Base-by-base conservation (phyloP, 192 early-diverging fungal species). In the Coemansia sp. region DNA sequence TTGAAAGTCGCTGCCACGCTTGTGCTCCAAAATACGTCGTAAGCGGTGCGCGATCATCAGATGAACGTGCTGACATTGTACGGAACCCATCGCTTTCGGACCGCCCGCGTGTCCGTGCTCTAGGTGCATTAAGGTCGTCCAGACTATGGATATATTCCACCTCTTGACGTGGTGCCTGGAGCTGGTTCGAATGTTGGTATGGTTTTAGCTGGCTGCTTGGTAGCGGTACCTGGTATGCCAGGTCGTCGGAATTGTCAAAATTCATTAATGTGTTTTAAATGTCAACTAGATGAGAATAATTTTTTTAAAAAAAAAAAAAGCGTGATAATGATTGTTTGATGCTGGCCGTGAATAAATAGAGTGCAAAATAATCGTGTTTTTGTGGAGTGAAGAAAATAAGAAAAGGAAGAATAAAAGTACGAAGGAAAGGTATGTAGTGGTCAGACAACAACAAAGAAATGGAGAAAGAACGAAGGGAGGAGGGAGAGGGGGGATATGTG, bases 1-100 rank as follows among this genome's bases (percentile, higher is more conserved):
- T 63, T 40, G 77, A 80, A 69, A 75, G 65, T 33, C 70, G 78
- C 60, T 76, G 78, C 78, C 78, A 81, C 14, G 69, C 64, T 45
- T 65, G 70, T 3, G 55, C 59, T 1, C 63, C 78, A 34, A 81
- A 75, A 34, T 75, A 75, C 49, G 77, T 80, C 4, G 76, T 64
- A 38, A 80, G 58, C n/a, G 73, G 67, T 4, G 61, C 69, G 14
- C 70, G 69, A 60, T 80, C 77, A 33, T 75, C 78, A 3, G 78
- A 81, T 2, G 78, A 75, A 30, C 78, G 52, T 10, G 60, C 69
- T 4, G 78, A 72, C 58, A 68, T 48, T 3, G 61, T 65, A 48
- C 63, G 58, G 49, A 59, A 48, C 7, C 75, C 75, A 56, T 72
- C 71, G 60, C 77, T 80, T 48, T 72, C 63, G 0, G 77, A 75